Conservation (phyloP, 495 filamentous ascomycete genomes). For the Aspergillus cavernicola region DNA sequence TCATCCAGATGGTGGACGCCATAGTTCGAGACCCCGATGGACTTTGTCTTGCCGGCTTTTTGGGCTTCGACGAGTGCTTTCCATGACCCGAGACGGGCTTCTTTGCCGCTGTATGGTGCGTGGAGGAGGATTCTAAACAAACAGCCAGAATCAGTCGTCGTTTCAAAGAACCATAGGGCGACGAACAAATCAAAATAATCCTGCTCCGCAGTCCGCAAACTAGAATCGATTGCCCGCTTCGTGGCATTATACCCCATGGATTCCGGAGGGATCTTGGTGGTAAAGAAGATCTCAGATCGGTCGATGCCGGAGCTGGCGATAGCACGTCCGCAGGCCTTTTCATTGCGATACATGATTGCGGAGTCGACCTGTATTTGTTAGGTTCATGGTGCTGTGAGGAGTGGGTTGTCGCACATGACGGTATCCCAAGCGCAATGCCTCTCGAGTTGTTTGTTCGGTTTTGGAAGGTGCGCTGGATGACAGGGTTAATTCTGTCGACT, state of each 20-base stretch:
- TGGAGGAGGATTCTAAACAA: constrained; percentile 46
- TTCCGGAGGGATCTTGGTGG: constrained; percentile 52
- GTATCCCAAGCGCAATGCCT: constrained; percentile 68
- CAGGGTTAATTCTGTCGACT: constrained; percentile 9
- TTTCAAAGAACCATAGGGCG: background rate
- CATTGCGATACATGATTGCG: constrained; percentile 54
- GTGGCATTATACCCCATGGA: constrained; percentile 50
- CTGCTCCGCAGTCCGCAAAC: constrained; percentile 29
- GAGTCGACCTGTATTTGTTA: constrained; percentile 47
- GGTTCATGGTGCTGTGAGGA: background rate
- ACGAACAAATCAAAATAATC: constrained; percentile 65
- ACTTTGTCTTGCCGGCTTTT: constrained; percentile 43
- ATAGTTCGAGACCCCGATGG: constrained; percentile 55
- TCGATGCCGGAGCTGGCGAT: constrained; percentile 41
- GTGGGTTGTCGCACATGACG: constrained; percentile 40
- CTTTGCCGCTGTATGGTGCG: constrained; percentile 51
- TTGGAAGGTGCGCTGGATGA: constrained; percentile 41
- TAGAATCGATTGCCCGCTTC: constrained; percentile 29
- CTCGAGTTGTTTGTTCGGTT: constrained; percentile 51
- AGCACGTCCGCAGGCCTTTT: constrained; percentile 46
- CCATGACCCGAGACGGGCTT: constrained; percentile 46
- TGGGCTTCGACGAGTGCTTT: constrained; percentile 51
- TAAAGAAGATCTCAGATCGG: constrained; percentile 51
- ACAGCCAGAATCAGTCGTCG: background rate
- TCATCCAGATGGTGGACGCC: constrained; percentile 54